Evolutionary conservation across 2,329 filamentous ascomycete species (phyloP).

Genomic region (Pseudogymnoascus sp.): DNA sequence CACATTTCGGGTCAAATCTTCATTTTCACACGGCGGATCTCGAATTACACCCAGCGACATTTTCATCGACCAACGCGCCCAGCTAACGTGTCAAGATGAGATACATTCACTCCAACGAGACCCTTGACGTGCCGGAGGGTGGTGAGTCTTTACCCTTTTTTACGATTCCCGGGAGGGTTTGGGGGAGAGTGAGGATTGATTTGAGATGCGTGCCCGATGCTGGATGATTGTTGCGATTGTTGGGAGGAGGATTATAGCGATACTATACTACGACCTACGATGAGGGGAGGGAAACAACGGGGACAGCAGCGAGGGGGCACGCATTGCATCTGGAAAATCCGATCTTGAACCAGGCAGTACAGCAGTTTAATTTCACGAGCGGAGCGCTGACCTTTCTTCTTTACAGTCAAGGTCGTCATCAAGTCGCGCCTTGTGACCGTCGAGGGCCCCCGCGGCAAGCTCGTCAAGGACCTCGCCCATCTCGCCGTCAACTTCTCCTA

Average conservation of each 20-base stretch:
- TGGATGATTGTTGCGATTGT: not conserved
- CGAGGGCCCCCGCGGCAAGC: conserved; percentile 88
- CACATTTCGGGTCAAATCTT: conserved; percentile 10
- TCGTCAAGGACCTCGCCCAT: conserved; percentile 94
- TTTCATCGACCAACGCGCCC: conserved; percentile 12
- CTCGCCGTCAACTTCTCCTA: conserved; percentile 91
- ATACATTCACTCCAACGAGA: conserved; percentile 99
- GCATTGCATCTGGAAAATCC: conserved; percentile 13
- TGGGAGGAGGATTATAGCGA: too few species aligned
- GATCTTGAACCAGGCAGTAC: not conserved
- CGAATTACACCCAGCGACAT: conserved; percentile 2
- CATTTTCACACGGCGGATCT: not conserved
- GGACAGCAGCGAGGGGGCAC: not conserved
- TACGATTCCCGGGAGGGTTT: not conserved
- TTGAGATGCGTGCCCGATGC: conserved; percentile 7
- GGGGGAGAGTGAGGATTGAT: conserved; percentile 15
- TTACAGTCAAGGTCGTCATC: conserved; percentile 91
- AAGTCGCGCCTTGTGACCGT: conserved; percentile 95
- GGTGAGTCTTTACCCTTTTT: conserved; percentile 56
- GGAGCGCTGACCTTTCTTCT: conserved; percentile 26
- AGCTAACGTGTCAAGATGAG: conserved; percentile 70
- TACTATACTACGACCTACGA: conserved; percentile 1
- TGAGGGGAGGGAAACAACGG: conserved; percentile 14
- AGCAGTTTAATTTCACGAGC: conserved; percentile 13
- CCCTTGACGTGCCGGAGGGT: conserved; percentile 91